phyloP scores from a whole-genome alignment of 108 stramenopile species.

The Cylindrotheca closterium region DNA sequence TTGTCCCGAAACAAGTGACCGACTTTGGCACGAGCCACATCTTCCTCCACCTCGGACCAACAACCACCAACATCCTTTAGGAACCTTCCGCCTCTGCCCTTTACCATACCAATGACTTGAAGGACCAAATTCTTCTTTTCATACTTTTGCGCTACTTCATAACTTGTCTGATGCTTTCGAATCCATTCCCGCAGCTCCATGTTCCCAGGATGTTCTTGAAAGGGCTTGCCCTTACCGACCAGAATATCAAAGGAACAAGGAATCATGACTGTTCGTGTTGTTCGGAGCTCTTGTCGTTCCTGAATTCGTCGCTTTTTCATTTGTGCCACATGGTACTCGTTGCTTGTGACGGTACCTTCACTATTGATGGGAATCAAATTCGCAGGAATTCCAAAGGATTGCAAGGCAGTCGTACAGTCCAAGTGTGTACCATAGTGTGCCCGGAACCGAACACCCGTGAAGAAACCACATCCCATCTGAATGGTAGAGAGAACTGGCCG shows the following conservation, averaged over 20 bases:
- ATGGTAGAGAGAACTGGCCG: neutral
- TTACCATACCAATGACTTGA: neutral
- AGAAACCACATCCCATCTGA: neutral
- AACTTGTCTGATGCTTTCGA: neutral
- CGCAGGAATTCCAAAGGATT: neutral
- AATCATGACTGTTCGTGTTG: neutral
- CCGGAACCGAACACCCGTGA: neutral
- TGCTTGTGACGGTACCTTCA: neutral
- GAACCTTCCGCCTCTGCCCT: conserved; percentile 10
- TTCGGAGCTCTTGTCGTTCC: neutral
- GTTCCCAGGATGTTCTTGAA: conserved; percentile 21
- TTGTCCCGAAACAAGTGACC: conserved; percentile 11
- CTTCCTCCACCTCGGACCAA: conserved; percentile 10
- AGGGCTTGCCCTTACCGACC: conserved; percentile 16
- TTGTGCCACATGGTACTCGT: neutral
- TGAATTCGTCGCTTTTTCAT: neutral
- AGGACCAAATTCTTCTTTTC: neutral
- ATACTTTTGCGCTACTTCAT: neutral
- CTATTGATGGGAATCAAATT: neutral
- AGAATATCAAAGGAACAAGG: conserved; percentile 17
- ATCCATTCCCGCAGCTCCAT: neutral
- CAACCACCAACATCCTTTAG: conserved; percentile 18
- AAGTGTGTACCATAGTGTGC: conserved; percentile 3
- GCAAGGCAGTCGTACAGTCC: conserved; percentile 1
- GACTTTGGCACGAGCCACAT: conserved; percentile 9